Conservation (phyloP, 2,329 filamentous ascomycete genomes). For the Cladosporium austrohemisphaericum region DNA sequence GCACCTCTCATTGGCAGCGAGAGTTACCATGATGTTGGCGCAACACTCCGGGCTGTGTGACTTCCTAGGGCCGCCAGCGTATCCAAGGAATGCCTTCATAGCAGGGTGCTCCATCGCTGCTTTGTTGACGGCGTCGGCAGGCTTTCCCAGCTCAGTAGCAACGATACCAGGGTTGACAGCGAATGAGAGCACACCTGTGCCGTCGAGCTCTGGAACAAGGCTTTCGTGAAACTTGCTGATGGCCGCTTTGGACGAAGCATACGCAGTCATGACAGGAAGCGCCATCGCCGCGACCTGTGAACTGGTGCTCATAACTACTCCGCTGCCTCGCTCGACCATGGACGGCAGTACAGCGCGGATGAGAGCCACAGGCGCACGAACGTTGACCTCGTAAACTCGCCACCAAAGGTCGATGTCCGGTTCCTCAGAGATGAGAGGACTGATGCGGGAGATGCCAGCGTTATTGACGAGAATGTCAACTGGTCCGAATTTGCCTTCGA, state of each 20-base stretch:
- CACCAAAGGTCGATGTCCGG: slow-evolving; percentile 25
- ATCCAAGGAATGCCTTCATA: slow-evolving; percentile 16
- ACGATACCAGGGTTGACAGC: slow-evolving; percentile 23
- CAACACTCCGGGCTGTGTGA: slow-evolving; percentile 17
- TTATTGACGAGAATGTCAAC: slow-evolving; percentile 22
- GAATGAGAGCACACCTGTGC: slow-evolving; percentile 20
- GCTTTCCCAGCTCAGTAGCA: slow-evolving; percentile 18
- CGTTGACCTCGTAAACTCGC: slow-evolving; percentile 26
- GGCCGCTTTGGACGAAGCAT: slow-evolving; percentile 25
- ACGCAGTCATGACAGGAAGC: slow-evolving; percentile 24
- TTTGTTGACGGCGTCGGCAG: slow-evolving; percentile 20
- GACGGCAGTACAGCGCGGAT: slow-evolving; percentile 24
- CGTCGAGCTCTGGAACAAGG: slow-evolving; percentile 20
- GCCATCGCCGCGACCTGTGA: slow-evolving; percentile 18
- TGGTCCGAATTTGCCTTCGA: slow-evolving; percentile 19
- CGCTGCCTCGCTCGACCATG: slow-evolving; percentile 22
- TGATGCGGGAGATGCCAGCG: slow-evolving; percentile 19
- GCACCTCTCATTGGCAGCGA: slow-evolving; percentile 20
- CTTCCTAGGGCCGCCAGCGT: background rate
- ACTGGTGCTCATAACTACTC: slow-evolving; percentile 19
- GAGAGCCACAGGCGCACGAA: slow-evolving; percentile 22
- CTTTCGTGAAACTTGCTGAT: slow-evolving; percentile 26
- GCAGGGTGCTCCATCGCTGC: slow-evolving; percentile 16
- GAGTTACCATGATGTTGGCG: slow-evolving; percentile 21
- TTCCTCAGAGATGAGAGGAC: slow-evolving; percentile 15